These are phyloP conservation scores for Musa troglodytarum DNA, from an alignment of 176 grass and related monocot genomes.

Conservation along the genomic window DNA sequence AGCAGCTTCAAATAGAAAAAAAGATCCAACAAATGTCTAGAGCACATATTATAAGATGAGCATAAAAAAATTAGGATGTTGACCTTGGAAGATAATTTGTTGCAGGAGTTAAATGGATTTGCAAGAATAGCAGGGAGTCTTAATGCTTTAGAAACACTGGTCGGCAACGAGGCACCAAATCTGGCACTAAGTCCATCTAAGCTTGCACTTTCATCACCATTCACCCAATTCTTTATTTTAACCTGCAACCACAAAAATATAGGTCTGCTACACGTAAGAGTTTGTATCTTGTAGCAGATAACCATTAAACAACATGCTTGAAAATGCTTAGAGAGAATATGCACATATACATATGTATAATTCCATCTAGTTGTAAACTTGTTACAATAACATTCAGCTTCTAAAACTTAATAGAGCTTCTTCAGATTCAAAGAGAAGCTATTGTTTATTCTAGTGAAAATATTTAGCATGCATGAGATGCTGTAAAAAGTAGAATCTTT, in stretches of 20 bases:
- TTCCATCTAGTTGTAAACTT: background rate
- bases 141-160: constrained; percentile 2
- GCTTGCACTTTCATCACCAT: constrained; percentile 38
- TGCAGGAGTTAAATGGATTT: constrained; percentile 45
- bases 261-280: background rate
- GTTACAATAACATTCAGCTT: too few relatives aligned
- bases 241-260: constrained; percentile 29
- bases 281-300: background rate
- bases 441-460: too few relatives aligned
- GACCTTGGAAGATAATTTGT: constrained; percentile 32
- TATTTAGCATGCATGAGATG: too few relatives aligned
- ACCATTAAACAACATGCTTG: background rate
- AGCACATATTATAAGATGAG: background rate
- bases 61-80: constrained; percentile 1
- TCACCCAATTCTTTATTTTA: constrained; percentile 66
- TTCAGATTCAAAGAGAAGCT: too few relatives aligned
- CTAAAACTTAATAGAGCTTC: too few relatives aligned
- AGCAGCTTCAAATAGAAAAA: background rate
- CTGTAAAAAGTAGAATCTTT: too few relatives aligned
- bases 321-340: background rate
- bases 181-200: constrained; percentile 55
- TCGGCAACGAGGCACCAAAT: constrained; percentile 56
- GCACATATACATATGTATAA: background rate
- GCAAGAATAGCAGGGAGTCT: constrained; percentile 21
- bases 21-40: too few relatives aligned